These are phyloP conservation scores for Fusarium camptoceras DNA, from an alignment of 2,329 filamentous ascomycete genomes.

Conservation along the genomic window DNA sequence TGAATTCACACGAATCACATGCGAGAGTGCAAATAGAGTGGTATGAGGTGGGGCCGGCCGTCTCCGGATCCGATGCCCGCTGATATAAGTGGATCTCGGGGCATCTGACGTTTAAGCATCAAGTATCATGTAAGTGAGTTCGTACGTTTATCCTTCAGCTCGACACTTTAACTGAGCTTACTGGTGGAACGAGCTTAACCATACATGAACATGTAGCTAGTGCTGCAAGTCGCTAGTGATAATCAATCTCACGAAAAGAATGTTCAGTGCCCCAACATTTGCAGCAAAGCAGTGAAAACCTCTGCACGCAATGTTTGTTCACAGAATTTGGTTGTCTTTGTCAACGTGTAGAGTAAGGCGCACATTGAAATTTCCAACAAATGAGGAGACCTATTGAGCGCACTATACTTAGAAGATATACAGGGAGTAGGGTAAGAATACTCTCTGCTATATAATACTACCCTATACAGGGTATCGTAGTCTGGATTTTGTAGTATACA, in stretches of 20 bases:
- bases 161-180: too few species aligned
- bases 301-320: neutral
- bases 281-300: neutral
- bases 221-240: neutral
- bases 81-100: conserved; percentile 26
- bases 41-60: conserved; percentile 41
- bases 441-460: neutral
- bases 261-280: neutral
- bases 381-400: neutral
- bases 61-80: conserved; percentile 31
- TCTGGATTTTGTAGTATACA: neutral
- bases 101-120: conserved; percentile 7
- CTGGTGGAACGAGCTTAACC: neutral
- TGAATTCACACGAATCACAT: conserved; percentile 20
- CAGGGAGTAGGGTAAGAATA: neutral
- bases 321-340: neutral
- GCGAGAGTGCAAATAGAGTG: conserved; percentile 25
- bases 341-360: neutral
- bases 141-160: neutral
- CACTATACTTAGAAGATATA: neutral
- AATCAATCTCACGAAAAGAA: neutral
- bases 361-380: accelerated
- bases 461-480: neutral
- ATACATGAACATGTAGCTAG: neutral
- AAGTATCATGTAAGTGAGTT: neutral